Evolutionary conservation across 768 basidiomycete genomes (phyloP).

Genomic region (Phaffia australis): DNA sequence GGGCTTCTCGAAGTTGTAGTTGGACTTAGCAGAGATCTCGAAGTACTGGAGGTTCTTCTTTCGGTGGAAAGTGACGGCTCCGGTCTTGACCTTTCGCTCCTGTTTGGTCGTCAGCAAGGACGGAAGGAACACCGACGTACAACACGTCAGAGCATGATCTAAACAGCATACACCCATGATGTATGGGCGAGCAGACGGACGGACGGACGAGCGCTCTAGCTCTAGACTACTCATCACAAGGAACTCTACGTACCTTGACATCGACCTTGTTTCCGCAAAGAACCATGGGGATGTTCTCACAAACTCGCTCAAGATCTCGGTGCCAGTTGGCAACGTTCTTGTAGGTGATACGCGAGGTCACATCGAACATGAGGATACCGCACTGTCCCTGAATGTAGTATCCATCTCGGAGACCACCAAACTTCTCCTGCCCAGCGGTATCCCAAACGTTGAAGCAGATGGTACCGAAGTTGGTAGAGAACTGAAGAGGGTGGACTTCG

Average conservation of each 20-base stretch:
- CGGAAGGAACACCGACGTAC: background rate
- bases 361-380: constrained; percentile 99
- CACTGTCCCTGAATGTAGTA: constrained; percentile 97
- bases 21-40: constrained; percentile 98
- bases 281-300: constrained; percentile 99
- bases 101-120: constrained; percentile 34
- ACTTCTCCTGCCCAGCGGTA: constrained; percentile 99
- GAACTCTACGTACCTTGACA: constrained; percentile 63
- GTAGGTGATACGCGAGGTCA: constrained; percentile 98
- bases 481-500: constrained; percentile 91
- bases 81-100: constrained; percentile 99
- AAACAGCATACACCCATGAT: background rate
- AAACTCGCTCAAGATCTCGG: constrained; percentile 97
- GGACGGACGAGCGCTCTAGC: background rate
- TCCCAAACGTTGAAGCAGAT: constrained; percentile 99
- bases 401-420: constrained; percentile 46
- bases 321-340: constrained; percentile 99
- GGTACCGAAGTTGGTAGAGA: constrained; percentile 96
- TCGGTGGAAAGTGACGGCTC: constrained; percentile 96
- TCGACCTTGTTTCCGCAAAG: constrained; percentile 99
- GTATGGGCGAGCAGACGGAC: background rate
- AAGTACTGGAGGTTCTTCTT: constrained; percentile 99
- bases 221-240: background rate
- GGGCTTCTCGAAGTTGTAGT: constrained; percentile 99
- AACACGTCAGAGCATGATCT: background rate